These are phyloP conservation scores for Peniophora sp. DNA, from an alignment of 1,284 basidiomycete species.

Conservation along the genomic window DNA sequence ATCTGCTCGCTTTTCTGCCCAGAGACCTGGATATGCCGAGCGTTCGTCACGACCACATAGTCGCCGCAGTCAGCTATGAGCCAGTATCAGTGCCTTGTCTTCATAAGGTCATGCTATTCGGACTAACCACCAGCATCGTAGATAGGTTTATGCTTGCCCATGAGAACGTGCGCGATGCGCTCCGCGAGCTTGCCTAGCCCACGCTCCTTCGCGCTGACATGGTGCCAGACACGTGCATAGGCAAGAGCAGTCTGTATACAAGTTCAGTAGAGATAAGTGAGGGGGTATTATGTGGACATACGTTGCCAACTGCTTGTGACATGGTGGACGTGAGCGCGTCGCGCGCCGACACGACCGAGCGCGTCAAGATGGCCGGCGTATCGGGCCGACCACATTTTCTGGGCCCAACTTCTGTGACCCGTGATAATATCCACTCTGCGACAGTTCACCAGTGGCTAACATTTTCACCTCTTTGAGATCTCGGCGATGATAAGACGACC, in stretches of 20 bases:
- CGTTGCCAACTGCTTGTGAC: constrained; percentile 65
- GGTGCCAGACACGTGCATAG: constrained; percentile 93
- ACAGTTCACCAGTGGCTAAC: too few species aligned
- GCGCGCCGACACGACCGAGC: neutral
- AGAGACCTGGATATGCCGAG: constrained; percentile 78
- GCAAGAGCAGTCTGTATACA: constrained; percentile 78
- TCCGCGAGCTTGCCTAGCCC: constrained; percentile 90
- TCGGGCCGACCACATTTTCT: too few species aligned
- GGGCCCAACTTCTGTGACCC: too few species aligned
- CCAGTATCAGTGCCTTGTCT: neutral
- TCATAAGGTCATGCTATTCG: neutral
- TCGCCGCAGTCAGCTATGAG: constrained; percentile 86
- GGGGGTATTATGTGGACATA: constrained; percentile 22
- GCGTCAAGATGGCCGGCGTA: too few species aligned
- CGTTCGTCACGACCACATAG: constrained; percentile 96
- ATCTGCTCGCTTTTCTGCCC: constrained; percentile 87
- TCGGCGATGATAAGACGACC: too few species aligned
- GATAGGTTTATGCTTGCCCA: constrained; percentile 99
- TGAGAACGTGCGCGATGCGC: constrained; percentile 89
- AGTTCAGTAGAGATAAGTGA: neutral
- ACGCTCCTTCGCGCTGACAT: constrained; percentile 86
- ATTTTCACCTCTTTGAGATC: too few species aligned
- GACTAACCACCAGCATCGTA: constrained; percentile 82
- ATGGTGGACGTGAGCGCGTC: constrained; percentile 22
- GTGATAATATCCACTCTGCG: too few species aligned